These are phyloP conservation scores for Penicillium corylophilum DNA, from an alignment of 2,329 filamentous ascomycete genomes.

Conservation along the genomic window DNA sequence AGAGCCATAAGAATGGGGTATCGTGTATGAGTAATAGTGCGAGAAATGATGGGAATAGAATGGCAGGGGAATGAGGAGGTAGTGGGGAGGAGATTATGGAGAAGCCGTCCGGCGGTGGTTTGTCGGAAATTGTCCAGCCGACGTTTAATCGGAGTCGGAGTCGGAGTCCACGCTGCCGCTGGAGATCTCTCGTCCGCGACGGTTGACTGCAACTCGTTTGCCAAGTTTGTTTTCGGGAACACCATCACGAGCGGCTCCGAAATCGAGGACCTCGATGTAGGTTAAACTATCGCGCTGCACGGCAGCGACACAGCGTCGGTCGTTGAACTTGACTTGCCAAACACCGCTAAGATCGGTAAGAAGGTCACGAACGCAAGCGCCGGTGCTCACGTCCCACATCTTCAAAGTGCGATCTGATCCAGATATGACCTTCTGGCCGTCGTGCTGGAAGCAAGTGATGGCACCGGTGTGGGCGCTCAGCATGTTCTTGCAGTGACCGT, in stretches of 20 bases:
- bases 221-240: conserved; percentile 74
- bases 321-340: conserved; percentile 98
- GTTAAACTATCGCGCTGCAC: conserved; percentile 91
- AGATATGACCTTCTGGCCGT: conserved; percentile 93
- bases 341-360: conserved; percentile 93
- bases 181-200: conserved; percentile 38
- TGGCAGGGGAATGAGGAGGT: conserved; percentile 6
- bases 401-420: conserved; percentile 94
- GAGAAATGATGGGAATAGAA: background rate
- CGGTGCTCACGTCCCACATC: conserved; percentile 95
- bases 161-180: conserved; percentile 34
- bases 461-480: conserved; percentile 92
- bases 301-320: conserved; percentile 89
- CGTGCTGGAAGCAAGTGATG: conserved; percentile 98
- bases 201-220: conserved; percentile 62
- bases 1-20: conserved; percentile 38
- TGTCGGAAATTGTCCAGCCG: background rate
- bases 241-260: conserved; percentile 89
- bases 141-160: conserved; percentile 28
- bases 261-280: conserved; percentile 97
- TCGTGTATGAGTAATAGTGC: conserved; percentile 30
- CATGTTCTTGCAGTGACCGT: conserved; percentile 83
- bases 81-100: conserved; percentile 17
- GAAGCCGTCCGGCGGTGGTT: background rate
- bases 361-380: conserved; percentile 88